Evolutionary conservation across 352 stramenopile genomes (phyloP).

Genomic region (Pythium aristosporum): DNA sequence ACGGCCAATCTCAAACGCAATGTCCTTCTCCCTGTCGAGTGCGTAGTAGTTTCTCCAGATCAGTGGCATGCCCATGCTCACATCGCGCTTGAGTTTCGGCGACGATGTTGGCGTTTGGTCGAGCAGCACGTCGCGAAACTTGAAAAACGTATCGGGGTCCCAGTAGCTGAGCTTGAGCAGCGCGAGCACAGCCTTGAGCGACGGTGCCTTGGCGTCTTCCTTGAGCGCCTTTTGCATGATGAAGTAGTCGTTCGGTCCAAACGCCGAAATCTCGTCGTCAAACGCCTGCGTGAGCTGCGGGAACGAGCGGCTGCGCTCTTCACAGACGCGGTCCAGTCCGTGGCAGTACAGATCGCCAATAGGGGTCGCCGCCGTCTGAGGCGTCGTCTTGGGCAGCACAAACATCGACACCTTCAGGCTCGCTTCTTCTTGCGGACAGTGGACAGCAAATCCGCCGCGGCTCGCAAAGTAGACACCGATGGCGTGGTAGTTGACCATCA

Average conservation of each 20-base stretch:
- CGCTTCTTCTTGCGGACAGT: conserved; percentile 92
- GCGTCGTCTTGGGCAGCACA: conserved; percentile 48
- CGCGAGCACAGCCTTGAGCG: conserved; percentile 85
- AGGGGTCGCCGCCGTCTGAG: conserved; percentile 2
- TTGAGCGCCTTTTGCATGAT: conserved; percentile 91
- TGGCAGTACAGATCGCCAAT: conserved; percentile 50
- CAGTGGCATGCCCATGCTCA: conserved; percentile 80
- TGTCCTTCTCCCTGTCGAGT: conserved; percentile 92
- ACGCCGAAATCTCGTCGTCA: conserved; percentile 82
- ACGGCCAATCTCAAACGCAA: conserved; percentile 88
- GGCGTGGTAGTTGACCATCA: conserved; percentile 96
- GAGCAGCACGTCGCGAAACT: conserved; percentile 91
- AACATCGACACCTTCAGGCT: conserved; percentile 91
- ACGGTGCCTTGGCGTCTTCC: conserved; percentile 78
- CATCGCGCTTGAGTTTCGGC: conserved; percentile 73
- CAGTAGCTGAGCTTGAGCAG: conserved; percentile 91
- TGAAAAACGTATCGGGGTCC: conserved; percentile 96
- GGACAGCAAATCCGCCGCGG: conserved; percentile 89
- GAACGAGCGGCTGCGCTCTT: conserved; percentile 56
- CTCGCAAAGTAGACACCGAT: conserved; percentile 91
- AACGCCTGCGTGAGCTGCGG: conserved; percentile 78
- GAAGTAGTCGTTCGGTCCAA: conserved; percentile 95
- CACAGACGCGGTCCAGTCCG: conserved; percentile 60
- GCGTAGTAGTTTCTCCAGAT: conserved; percentile 94
- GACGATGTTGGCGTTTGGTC: conserved; percentile 74